Percentiles rank a stretch among this genome's conserved stretches.
Evolutionary conservation across 768 basidiomycete genomes (phyloP).

Genomic region (Auriscalpium vulgare): DNA sequence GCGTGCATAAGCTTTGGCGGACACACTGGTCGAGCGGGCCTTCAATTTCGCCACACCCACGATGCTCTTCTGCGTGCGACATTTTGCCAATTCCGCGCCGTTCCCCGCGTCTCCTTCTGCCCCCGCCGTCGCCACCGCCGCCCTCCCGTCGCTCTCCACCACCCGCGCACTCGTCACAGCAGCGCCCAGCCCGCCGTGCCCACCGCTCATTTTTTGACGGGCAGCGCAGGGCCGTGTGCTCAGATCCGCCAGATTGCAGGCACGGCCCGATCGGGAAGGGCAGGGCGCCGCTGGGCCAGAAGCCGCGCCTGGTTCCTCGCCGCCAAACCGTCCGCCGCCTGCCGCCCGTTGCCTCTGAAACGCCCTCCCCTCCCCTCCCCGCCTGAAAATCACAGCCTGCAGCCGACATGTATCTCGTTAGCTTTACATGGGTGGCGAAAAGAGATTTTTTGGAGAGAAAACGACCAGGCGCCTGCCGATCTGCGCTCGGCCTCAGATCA

Average conservation of each 20-base stretch:
- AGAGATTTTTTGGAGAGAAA: no score
- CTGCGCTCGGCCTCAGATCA: no score
- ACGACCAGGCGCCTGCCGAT: no score
- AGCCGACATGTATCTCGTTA: no score
- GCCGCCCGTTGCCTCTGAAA: slow-evolving; percentile 8
- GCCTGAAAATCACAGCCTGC: not conserved
- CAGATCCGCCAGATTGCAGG: slow-evolving; percentile 10
- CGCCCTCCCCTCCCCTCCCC: not conserved
- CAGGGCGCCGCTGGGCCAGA: slow-evolving; percentile 15
- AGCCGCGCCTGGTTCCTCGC: slow-evolving; percentile 10
- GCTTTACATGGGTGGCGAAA: no score
- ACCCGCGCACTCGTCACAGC: not conserved
- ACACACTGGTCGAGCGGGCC: slow-evolving; percentile 15
- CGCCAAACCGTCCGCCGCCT: slow-evolving; percentile 2
- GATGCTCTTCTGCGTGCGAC: slow-evolving; percentile 15
- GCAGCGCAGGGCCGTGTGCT: not conserved
- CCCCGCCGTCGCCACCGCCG: not conserved
- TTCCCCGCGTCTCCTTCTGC: not conserved
- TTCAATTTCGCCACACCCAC: slow-evolving; percentile 19
- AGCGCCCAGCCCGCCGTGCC: not conserved
- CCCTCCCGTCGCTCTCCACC: not conserved
- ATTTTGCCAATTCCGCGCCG: slow-evolving; percentile 11
- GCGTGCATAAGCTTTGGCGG: slow-evolving; percentile 8
- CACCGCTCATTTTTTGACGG: slow-evolving; percentile 12
- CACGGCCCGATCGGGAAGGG: slow-evolving; percentile 11